These are phyloP conservation scores for Pseudonectria buxi DNA, from an alignment of 2,329 filamentous ascomycete genomes.

Conservation along the genomic window DNA sequence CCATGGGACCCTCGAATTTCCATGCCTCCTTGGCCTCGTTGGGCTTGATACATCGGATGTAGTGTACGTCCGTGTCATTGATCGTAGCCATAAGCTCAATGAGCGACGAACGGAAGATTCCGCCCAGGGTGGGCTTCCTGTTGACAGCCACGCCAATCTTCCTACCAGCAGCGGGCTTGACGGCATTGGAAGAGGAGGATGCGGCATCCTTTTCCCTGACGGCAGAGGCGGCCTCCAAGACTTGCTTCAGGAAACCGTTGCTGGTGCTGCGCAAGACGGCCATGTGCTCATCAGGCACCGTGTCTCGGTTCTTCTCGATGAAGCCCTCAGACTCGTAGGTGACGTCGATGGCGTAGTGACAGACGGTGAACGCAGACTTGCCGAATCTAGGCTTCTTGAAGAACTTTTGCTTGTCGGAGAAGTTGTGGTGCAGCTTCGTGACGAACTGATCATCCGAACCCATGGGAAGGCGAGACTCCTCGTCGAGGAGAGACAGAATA, in stretches of 20 bases:
- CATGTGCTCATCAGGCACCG: constrained; percentile 96
- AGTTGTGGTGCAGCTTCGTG: constrained; percentile 92
- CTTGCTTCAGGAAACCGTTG: constrained; percentile 77
- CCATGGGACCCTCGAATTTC: constrained; percentile 99
- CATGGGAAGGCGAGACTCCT: constrained; percentile 95
- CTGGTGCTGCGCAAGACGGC: constrained; percentile 78
- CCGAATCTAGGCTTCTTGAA: constrained; percentile 99
- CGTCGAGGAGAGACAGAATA: constrained; percentile 84
- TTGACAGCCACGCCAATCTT: constrained; percentile 89
- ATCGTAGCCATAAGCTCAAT: constrained; percentile 98
- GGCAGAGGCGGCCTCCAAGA: constrained; percentile 76
- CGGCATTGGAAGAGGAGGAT: constrained; percentile 58
- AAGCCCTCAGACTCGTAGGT: constrained; percentile 99
- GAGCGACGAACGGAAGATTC: constrained; percentile 96
- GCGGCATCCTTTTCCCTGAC: constrained; percentile 84
- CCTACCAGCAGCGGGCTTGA: constrained; percentile 72
- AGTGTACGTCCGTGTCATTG: constrained; percentile 96
- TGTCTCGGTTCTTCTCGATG: constrained; percentile 99
- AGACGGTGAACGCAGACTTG: constrained; percentile 95
- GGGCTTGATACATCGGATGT: constrained; percentile 98
- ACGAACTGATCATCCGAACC: constrained; percentile 96
- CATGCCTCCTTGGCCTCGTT: constrained; percentile 95
- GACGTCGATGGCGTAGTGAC: constrained; percentile 95
- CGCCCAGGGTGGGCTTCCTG: constrained; percentile 92
- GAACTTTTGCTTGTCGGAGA: constrained; percentile 88